Percentiles rank a stretch among this genome's conserved stretches.
Conservation (phyloP, 1,284 basidiomycete genomes). For the Wallemia mellicola region DNA sequence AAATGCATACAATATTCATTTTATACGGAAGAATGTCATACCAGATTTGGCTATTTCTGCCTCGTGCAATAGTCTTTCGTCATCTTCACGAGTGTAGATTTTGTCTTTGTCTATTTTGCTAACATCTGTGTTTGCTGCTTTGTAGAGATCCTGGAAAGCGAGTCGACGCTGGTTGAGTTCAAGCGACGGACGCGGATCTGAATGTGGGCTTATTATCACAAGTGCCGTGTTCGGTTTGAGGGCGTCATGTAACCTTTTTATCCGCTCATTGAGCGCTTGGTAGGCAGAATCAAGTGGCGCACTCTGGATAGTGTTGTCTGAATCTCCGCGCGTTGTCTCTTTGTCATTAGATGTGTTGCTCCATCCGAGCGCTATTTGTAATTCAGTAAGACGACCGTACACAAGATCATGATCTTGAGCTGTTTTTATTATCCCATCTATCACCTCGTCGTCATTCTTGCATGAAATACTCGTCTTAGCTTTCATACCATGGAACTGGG, state of each 20-base stretch:
- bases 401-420: conserved; percentile 40
- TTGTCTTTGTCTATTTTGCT: conserved; percentile 15
- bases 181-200: conserved; percentile 49
- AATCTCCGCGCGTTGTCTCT: background rate
- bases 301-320: background rate
- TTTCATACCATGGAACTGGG: conserved; percentile 47
- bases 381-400: conserved; percentile 46
- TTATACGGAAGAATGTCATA: conserved; percentile 49
- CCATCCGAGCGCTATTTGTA: conserved; percentile 51
- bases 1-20: conserved; percentile 11
- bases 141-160: conserved; percentile 38
- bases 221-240: conserved; percentile 50
- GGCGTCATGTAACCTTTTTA: conserved; percentile 29
- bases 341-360: conserved; percentile 1
- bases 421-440: conserved; percentile 30
- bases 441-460: conserved; percentile 38
- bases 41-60: conserved; percentile 49
- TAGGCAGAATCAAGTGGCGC: background rate
- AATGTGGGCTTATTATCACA: conserved; percentile 56
- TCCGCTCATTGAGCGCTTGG: conserved; percentile 25
- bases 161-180: conserved; percentile 32
- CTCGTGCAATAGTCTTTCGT: conserved; percentile 39
- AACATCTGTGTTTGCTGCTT: conserved; percentile 17
- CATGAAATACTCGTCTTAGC: conserved; percentile 43
- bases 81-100: conserved; percentile 44